phyloP scores from a whole-genome alignment of 1,284 basidiomycete species.

The Pseudozyma flocculosa region DNA sequence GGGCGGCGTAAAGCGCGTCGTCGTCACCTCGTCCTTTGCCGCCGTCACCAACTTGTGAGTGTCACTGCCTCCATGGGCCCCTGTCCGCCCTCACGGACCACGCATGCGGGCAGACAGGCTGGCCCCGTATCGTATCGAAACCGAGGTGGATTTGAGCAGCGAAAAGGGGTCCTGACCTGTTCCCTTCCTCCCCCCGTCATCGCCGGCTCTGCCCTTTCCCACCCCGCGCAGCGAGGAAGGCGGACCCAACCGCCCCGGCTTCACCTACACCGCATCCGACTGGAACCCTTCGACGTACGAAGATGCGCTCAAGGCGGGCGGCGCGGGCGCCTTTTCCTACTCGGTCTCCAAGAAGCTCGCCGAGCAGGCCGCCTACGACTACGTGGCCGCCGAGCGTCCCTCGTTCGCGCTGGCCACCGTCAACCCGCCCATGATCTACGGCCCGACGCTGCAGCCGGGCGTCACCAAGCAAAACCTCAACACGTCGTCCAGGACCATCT shows the following conservation, averaged over 20 bases:
- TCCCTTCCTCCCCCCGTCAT: too few relatives aligned
- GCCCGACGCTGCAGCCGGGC: constrained; percentile 37
- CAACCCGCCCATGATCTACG: constrained; percentile 54
- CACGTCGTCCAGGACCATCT: constrained; percentile 46
- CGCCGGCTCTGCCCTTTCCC: neutral
- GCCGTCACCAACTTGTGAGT: constrained; percentile 39
- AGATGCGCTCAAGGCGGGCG: constrained; percentile 37
- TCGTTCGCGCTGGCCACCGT: constrained; percentile 32
- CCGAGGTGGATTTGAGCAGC: too few relatives aligned
- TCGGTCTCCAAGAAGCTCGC: constrained; percentile 49
- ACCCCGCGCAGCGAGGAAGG: constrained; percentile 15
- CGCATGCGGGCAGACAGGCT: too few relatives aligned
- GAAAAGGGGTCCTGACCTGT: too few relatives aligned
- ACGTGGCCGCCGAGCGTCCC: constrained; percentile 37
- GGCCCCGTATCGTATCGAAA: too few relatives aligned
- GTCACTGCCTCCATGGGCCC: too few relatives aligned
- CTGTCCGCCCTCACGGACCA: too few relatives aligned
- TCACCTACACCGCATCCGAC: constrained; percentile 38
- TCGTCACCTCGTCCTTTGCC: constrained; percentile 52
- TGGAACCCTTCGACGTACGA: constrained; percentile 47
- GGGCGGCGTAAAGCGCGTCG: constrained; percentile 44
- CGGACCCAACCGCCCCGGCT: constrained; percentile 46
- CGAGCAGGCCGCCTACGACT: constrained; percentile 51
- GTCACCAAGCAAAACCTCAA: constrained; percentile 40
- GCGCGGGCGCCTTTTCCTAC: constrained; percentile 46